Base-by-base conservation (phyloP, 495 filamentous ascomycete species). In the Penicillium bialowiezense region DNA sequence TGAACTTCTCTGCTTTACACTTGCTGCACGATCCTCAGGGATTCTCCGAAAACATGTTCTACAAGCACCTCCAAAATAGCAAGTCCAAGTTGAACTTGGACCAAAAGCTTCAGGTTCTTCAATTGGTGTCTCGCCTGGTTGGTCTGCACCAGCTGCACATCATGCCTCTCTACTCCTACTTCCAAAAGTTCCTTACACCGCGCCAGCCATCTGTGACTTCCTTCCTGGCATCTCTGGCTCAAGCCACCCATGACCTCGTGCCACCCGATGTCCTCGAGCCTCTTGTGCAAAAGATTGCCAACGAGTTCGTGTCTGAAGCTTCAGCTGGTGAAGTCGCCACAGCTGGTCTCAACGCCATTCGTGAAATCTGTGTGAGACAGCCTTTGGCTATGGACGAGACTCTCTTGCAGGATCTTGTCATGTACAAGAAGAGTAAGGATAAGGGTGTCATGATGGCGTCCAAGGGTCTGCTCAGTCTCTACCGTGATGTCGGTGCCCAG, bases 1-100 rank as follows among this genome's bases (percentile, higher is more conserved):
- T 97, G 18, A 97, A 99, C 72, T 99, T 99, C 70, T 96, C 91
- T 0, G 95, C 95, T n/a, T 80, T 89, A n/a, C 93, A 97, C 63
- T 78, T 99, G 12, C 77, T 99, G 4, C 88, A 96, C 64, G 95
- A 97, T 60, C 91, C 95, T 1, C 95, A 99, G 59, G 89, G 88
- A 1, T 97, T 96, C 62, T 90, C 92, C 17, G 95, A 99, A 63
- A 74, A 78, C 37, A 74, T 99, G 1, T 99, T 97, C 68, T 80
- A 82, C 29, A 96, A 90, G 64, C 93, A 99, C 62, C 70, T 97
- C 18, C 90, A 96, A 43, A 91, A 84, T 54, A 78, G 79, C 24
- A 95, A 91, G 70, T 85, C 85, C 24, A 95, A 87, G 64, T 79
- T 97, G 44, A 83, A 85, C 32, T 80, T 97, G n/a, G 92, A 97